phyloP scores from a whole-genome alignment of 176 grass and related monocot species.

The Zoysia japonica region DNA sequence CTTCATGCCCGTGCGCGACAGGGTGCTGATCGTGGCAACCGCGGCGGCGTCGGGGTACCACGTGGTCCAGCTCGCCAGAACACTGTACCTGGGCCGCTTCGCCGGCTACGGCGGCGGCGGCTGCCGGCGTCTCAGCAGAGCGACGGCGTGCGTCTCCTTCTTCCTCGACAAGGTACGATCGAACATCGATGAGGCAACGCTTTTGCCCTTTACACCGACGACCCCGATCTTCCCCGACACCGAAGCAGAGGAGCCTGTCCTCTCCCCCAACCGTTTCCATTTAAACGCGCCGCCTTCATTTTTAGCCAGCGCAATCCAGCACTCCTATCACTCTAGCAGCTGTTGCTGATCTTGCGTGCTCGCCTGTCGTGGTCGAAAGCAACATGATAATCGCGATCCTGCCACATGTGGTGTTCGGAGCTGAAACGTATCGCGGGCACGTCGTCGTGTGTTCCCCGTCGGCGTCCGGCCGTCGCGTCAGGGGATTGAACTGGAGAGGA shows the following conservation, averaged over 20 bases:
- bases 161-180: slow-evolving; percentile 68
- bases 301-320: background rate
- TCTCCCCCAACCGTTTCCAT: slow-evolving; percentile 27
- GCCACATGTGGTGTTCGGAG: background rate
- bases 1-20: background rate
- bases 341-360: background rate
- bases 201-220: background rate
- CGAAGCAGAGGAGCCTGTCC: background rate
- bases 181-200: background rate
- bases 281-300: background rate
- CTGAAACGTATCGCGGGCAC: background rate
- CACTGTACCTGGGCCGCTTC: slow-evolving; percentile 23
- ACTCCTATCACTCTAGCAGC: background rate
- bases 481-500: background rate
- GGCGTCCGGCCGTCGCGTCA: background rate
- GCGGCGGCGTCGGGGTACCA: slow-evolving; percentile 64
- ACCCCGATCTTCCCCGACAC: background rate
- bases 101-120: background rate
- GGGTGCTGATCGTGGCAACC: slow-evolving; percentile 49
- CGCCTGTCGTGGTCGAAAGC: background rate
- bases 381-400: background rate
- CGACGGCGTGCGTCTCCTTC: slow-evolving; percentile 54
- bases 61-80: slow-evolving; percentile 47
- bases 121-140: background rate
- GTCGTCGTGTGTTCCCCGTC: background rate